Base-by-base conservation (phyloP, 306 rosid species). In the Rosa rugosa region DNA sequence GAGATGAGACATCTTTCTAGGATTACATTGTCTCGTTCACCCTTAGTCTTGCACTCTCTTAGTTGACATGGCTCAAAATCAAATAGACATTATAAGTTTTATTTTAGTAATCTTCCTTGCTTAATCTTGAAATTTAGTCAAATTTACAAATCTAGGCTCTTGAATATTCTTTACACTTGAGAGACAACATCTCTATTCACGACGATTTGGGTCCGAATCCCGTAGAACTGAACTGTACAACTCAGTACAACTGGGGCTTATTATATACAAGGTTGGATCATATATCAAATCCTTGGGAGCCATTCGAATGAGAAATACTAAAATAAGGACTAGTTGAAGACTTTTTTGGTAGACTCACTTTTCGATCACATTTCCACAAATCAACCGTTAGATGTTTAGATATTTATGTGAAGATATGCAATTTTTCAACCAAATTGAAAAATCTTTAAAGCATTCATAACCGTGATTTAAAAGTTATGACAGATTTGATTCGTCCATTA, bases 1-100 rank as follows among this genome's bases (percentile, higher is more conserved):
- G 36, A 31, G 36, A 31, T 31, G 36, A 31, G 36, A 31, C 36
- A 31, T 31, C 3, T 31, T 31, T 31, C 36, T 12, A 6, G 36
- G 36, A 31, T 31, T 31, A 31, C 36, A 31, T 2, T 31, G 36
- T 31, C 36, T 31, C 36, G 36, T 31, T 31, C 36, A 31, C 36
- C 36, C 36, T 31, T 57, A 56, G 65, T 38, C 38, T 56, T 38
- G 31, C 77, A 13, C 14, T 1, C 64, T 31, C 40, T 8, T 12
- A 8, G 70, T 75, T 25, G 78, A 75, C 78, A 75, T 64, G 8
- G 63, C 22, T 63, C 71, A 8, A 76, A 64, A 76, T 76, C 79
- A 64, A 47, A 22, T 49, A 31, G 13, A 56, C 22, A 41, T 40
- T 20, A 46, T 47, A 38, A 5, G 22, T 22, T 38, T 14, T 12